Base-by-base conservation (phyloP, 306 rosid genomes). In the Prunus persica region DNA sequence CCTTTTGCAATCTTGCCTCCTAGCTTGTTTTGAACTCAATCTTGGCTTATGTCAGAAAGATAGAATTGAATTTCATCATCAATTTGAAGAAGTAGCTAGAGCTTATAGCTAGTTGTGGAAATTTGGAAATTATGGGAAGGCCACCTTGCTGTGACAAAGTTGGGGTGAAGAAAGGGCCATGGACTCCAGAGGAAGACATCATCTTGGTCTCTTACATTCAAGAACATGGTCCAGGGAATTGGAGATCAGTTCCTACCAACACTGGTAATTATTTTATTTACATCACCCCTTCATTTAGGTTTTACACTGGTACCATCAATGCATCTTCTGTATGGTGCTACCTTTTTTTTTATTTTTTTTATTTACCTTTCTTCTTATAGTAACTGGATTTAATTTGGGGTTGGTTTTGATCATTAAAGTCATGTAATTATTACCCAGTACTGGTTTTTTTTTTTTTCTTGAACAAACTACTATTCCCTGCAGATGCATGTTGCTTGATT, bases 151-250 rank as follows among this genome's bases (percentile, higher is more conserved):
- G 92, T 82, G 96, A 92, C 51, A 92, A 92, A 83, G 64, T 78
- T 67, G 95, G 90, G 2, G 74, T 90, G n/a, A 94, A 94, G 85
- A 94, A 94, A 78, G 98, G 98, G 8, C 96, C 98, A n/a, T 94
- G 98, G 98, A 94, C 95, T 60, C 98, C 98, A 0, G 98, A 94
- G 27, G 98, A 94, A 67, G 98, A 94, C 76, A 94, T 94, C 86
- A 75, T 89, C 49, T 81, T 94, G 84, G 98, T 94, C 50, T 92
- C 97, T 83, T 94, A 94, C 79, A 89, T 94, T 84, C 98, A 91
- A 80, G 87, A 94, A 84, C 89, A 89, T 45, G 98, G 98, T 8
- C 87, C 98, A 14, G 97, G 95, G 0, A 94, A 94, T 83, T 94
- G 98, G 98, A 94, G 97, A 90, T 84, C 95, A 1, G 90, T 94